Evolutionary conservation across 2,329 filamentous ascomycete genomes (phyloP), one percentile per base, ranked within the genome.

Genomic region (Boeremia exigua): DNA sequence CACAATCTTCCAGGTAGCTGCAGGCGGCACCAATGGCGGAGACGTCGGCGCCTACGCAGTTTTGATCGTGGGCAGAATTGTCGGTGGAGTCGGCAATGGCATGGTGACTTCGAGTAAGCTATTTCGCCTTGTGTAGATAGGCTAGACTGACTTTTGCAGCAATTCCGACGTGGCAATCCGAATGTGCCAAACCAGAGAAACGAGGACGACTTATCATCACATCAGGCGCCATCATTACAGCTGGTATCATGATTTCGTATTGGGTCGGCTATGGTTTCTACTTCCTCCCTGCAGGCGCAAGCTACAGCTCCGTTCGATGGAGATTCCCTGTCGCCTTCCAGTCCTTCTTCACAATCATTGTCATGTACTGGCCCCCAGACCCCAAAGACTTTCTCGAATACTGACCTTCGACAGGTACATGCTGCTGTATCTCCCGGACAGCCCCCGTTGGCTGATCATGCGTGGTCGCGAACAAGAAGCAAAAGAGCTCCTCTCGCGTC

Each of bases 1-100:
- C 10, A 84, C 84, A 23, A 76, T 83, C 12, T 81, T 89, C 34
- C 87, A 89, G 66, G 72, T 83, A 12, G 71, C 80, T 7, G 77
- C 80, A 2, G 82, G 78, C 59, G 71, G 76, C 56, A 75, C 80
- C 10, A 47, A 42, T 10, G 43, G 50, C 6, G 50, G 50, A 42
- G 50, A 48, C 4, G 23, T 28, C 3, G 43, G 36, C 4, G 50
- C 50, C 5, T 54, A 48, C 7, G 75, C 72, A 17, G 74, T 77
- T 42, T 76, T 81, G 15, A 77, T 83, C 17, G 78, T 78, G 7
- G 78, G 79, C 2, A 74, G 82, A 56, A 77, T 81, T 48, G 80
- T 84, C 76, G 72, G 84, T 77, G 74, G 78, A 0, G 73, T 79
- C 43, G 78, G 78, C 12, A 76, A 76, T 37, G 79, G 77, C 77